Conservation (phyloP, 108 stramenopile genomes). For the Craspedostauros australis region DNA sequence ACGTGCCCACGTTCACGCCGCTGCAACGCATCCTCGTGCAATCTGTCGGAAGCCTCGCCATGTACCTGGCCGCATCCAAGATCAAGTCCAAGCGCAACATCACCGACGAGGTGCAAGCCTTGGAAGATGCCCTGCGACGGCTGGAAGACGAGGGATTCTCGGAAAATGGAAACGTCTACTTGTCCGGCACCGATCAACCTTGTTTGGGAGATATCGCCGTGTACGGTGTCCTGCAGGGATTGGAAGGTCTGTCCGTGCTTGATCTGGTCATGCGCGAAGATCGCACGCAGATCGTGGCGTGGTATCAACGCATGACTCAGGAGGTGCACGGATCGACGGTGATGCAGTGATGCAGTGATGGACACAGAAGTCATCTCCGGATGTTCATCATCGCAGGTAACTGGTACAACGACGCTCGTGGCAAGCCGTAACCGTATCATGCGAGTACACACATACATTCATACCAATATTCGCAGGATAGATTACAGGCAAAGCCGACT, state of each 20-base stretch:
- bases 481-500: too few species aligned
- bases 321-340: too few species aligned
- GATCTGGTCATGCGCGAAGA: too few species aligned
- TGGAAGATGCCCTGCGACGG: constrained; percentile 49
- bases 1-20: constrained; percentile 44
- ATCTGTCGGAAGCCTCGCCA: constrained; percentile 69
- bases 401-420: too few species aligned
- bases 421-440: too few species aligned
- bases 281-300: too few species aligned
- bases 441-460: too few species aligned
- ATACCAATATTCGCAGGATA: too few species aligned
- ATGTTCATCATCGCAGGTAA: too few species aligned
- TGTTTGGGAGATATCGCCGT: constrained; percentile 80
- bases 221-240: constrained; percentile 72
- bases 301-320: too few species aligned
- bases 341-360: too few species aligned
- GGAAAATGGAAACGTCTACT: constrained; percentile 11
- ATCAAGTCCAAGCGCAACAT: constrained; percentile 78
- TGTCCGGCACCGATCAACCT: constrained; percentile 15
- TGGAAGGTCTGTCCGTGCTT: constrained; percentile 62
- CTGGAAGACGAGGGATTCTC: constrained; percentile 50
- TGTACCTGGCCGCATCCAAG: constrained; percentile 87
- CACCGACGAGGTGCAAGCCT: constrained; percentile 63
- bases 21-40: constrained; percentile 59
- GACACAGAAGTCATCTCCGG: too few species aligned